phyloP scores from a whole-genome alignment of 805 yeast genomes.

The Myxozyma monticola region DNA sequence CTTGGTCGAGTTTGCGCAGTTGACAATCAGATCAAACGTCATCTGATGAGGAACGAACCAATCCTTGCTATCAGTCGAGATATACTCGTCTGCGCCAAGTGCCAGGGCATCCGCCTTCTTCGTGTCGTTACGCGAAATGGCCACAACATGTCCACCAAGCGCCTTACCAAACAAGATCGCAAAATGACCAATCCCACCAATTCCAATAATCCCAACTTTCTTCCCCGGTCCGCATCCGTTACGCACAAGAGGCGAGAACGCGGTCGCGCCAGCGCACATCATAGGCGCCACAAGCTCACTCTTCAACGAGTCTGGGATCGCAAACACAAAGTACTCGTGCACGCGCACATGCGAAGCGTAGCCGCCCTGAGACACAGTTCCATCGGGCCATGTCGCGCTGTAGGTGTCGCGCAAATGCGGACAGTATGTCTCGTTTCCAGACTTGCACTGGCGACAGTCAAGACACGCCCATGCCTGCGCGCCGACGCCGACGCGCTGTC shows the following conservation, averaged over 20 bases:
- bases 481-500: slow-evolving; percentile 79
- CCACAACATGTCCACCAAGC: slow-evolving; percentile 63
- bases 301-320: slow-evolving; percentile 56
- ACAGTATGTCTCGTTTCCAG: slow-evolving; percentile 59
- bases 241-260: slow-evolving; percentile 58
- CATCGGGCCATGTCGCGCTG: slow-evolving; percentile 47
- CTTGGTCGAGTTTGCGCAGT: slow-evolving; percentile 53
- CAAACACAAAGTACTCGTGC: slow-evolving; percentile 60
- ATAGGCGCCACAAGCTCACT: slow-evolving; percentile 64
- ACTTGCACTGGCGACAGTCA: slow-evolving; percentile 58
- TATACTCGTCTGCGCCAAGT: slow-evolving; percentile 56
- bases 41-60: slow-evolving; percentile 38
- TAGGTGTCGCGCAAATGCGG: slow-evolving; percentile 55
- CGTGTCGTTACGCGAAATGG: slow-evolving; percentile 52
- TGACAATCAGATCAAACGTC: slow-evolving; percentile 52
- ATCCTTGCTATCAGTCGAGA: slow-evolving; percentile 48
- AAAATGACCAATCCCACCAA: slow-evolving; percentile 68
- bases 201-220: slow-evolving; percentile 53
- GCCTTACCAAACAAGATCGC: slow-evolving; percentile 58
- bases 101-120: slow-evolving; percentile 53
- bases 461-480: slow-evolving; percentile 64
- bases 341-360: slow-evolving; percentile 64
- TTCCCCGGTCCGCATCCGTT: slow-evolving; percentile 50
- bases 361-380: slow-evolving; percentile 60
- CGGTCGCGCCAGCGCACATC: slow-evolving; percentile 75